Base-by-base conservation (phyloP, 2,329 filamentous ascomycete species). In the Endoconidiophora polonica region DNA sequence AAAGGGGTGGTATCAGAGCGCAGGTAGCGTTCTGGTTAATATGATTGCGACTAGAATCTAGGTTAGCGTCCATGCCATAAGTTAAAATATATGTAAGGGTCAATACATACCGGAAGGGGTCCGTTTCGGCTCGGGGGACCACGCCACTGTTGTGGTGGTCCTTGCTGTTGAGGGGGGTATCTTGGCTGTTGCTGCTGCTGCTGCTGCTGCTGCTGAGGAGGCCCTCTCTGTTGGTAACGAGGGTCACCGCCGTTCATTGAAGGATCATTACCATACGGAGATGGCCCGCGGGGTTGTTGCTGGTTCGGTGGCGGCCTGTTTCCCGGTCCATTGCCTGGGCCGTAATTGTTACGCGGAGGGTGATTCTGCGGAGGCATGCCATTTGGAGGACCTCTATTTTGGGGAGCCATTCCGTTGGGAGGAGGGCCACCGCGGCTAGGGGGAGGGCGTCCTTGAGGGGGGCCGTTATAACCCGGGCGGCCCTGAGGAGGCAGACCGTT, bases 111-210 rank as follows among this genome's bases (percentile, higher is more conserved):
- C 24, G 45, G 46, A 24, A 52, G 23, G 36, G 50, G 41, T 16
- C 39, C 41, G 26, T 41, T 38, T 18, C 44, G 50, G 29, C 44
- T 43, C n/a, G 45, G 50, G 23, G 50, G 46, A 4, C 45, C 50
- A 41, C 50, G 50, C 50, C 50, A 52, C 44, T 52, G 50, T 40
- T 46, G 49, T 23, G 39, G 47, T 36, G 42, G 48, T 2, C 39
- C 48, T 39, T 43, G 39, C 29, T 52, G 46, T 20, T 45, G 45
- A 14, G 50, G 39, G 3, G 48, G 49, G 20, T 49, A 49, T 49
- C 41, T 44, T 16, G 24, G 47, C 10, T 26, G 37, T 14, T 41
- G 37, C 22, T 49, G 47, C 22, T 43, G 47, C 14, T 44, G 48
- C 14, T 44, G 47, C 10, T 26, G 37, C n/a, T 41, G 37, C 22